Evolutionary conservation across 305 asterid species (phyloP).

Genomic region (Fraxinus greggii): DNA sequence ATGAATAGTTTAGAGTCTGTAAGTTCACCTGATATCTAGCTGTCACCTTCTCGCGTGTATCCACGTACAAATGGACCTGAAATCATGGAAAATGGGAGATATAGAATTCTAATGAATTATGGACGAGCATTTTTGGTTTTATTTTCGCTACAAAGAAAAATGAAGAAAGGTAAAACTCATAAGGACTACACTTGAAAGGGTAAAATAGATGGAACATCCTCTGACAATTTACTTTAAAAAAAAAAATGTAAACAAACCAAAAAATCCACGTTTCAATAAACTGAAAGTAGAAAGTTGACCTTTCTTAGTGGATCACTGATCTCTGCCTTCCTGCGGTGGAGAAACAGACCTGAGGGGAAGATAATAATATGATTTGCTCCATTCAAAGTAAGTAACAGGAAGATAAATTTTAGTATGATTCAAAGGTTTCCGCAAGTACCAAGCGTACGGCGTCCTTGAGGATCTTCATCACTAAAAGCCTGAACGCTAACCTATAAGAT

Average conservation of each 20-base stretch:
- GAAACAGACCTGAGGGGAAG: conserved; percentile 73
- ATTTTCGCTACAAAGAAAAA: not conserved
- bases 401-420: conserved; percentile 5
- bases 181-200: not conserved
- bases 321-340: conserved; percentile 96
- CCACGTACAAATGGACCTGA: conserved; percentile 84
- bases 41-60: conserved; percentile 89
- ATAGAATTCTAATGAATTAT: not conserved
- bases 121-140: not conserved
- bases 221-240: not conserved
- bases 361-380: conserved; percentile 18
- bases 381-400: conserved; percentile 1
- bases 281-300: conserved; percentile 38
- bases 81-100: conserved; percentile 20
- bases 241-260: not conserved
- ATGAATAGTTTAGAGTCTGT: conserved; percentile 1
- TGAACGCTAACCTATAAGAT: conserved; percentile 77
- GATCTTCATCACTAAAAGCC: conserved; percentile 97
- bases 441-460: conserved; percentile 95
- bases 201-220: not conserved
- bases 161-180: not conserved
- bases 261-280: not conserved
- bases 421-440: conserved; percentile 45
- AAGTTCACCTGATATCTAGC: conserved; percentile 88
- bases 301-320: conserved; percentile 66